Evolutionary conservation across 306 rosid species (phyloP), one percentile per base, ranked within the genome.

Genomic region (Styphnolobium japonicum): DNA sequence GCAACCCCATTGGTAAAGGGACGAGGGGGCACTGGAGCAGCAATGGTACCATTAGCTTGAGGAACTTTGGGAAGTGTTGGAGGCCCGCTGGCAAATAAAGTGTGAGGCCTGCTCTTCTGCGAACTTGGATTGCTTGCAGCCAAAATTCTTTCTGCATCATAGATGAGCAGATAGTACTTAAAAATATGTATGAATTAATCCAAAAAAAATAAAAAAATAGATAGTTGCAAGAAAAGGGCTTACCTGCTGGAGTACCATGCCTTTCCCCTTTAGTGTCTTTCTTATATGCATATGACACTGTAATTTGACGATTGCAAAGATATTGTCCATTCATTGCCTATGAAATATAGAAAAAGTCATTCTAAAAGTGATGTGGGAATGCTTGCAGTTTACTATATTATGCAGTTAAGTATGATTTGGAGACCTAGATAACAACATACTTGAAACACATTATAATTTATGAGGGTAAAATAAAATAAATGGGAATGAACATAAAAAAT

Each of bases 271-370:
- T 95, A 0, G 99, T 95, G 84, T 95, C 99, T 83, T 95, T 95
- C 90, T 96, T 96, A 51, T 96, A 96, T 31, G 99, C 99, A 80
- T 96, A 96, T 15, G 99, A 96, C 43, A 96, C 99, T 31, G 98
- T 91, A 85, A 96, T 93, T 84, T 96, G 99, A 67, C 98, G 98
- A 72, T 96, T 96, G 90, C 99, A 96, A 40, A 96, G 94, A 86
- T 96, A 96, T 40, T 96, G 99, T 14, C 99, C 98, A 78, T 86
- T 96, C 99, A 96, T 96, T 62, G 99, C 97, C 99, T 96, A 65
- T 5, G 58, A 56, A 74, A 74, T 9, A 34, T 16, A 77, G 29
- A 71, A 77, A 69, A 40, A 51, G 37, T 69, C 21, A 18, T 10
- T 71, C 45, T n/a, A n/a, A n/a, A n/a, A 36, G 76, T 57, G 52